Evolutionary conservation across 2,329 filamentous ascomycete genomes (phyloP), one percentile per base, ranked within the genome.

Genomic region (Truncatella angustata): DNA sequence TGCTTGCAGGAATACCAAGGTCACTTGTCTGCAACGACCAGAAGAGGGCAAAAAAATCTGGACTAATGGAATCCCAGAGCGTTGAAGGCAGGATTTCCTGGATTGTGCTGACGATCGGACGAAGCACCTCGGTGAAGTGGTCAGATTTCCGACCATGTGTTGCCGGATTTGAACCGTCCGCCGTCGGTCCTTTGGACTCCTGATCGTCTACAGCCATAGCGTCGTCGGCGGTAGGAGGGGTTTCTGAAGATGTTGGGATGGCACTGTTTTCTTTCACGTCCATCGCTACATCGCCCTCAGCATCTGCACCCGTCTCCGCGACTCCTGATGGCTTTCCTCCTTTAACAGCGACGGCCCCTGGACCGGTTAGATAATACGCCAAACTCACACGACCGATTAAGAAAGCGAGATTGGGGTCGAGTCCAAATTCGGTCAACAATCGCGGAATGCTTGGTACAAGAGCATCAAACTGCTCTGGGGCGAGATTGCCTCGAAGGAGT

Each of bases 21-120:
- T 99, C 93, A 42, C 88, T 85, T 3, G 95, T 80, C 24, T 91
- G 86, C 11, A 97, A 77, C 47, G 92, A 87, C 94, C 94, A 99
- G 71, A 99, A 99, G 0, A 88, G 89, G 39, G 89, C 84, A 63
- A 91, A 97, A 66, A 97, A 93, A 26, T 89, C 85, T 1, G 91
- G 78, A 39, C 85, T 91, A 48, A 97, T 80, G 46, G 82, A 82
- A 10, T 82, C 75, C 78, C 87, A 91, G 4, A 85, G 80, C 6
- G 83, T 79, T 2, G 80, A 70, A 1, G 88, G 81, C 10, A 90
- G 67, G 0, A 81, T 73, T 5, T 75, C 72, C 54, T 82, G 80
- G 16, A 96, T 79, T 26, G 84, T 79, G 7, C 87, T 81, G 50
- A 92, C 86, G 16, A 97, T 74, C 4, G 86, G 84, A 56, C 88